Percentiles rank a stretch among this genome's conserved stretches.
Conservation (phyloP, 495 filamentous ascomycete genomes). For the Tetracladium marchalianum region DNA sequence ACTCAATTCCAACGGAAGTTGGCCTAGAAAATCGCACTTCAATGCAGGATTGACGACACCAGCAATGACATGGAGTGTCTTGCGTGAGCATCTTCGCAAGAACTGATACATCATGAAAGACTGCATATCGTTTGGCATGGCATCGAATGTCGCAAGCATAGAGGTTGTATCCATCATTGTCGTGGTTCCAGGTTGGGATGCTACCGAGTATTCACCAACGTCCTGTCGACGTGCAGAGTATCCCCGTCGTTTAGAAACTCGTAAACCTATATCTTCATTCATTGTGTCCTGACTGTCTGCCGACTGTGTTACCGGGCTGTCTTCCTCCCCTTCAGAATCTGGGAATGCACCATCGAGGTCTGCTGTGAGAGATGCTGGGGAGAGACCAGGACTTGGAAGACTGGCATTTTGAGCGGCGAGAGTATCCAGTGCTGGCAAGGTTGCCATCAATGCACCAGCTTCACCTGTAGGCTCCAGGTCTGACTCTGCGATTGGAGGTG, state of each 20-base stretch:
- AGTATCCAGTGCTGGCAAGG: slow-evolving; percentile 45
- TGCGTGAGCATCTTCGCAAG: slow-evolving; percentile 76
- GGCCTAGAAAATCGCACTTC: slow-evolving; percentile 81
- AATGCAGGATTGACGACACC: slow-evolving; percentile 92
- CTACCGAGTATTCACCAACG: slow-evolving; percentile 8
- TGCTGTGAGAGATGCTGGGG: slow-evolving; percentile 77
- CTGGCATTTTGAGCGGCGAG: slow-evolving; percentile 73
- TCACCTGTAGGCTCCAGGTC: slow-evolving; percentile 40
- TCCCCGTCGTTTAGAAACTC: slow-evolving; percentile 14
- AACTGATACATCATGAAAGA: slow-evolving; percentile 94
- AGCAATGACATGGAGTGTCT: slow-evolving; percentile 84
- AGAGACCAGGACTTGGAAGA: slow-evolving; percentile 88
- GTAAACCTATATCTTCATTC: slow-evolving; percentile 3
- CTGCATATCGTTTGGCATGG: slow-evolving; percentile 80
- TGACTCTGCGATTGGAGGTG: slow-evolving; percentile 44
- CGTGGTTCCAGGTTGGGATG: slow-evolving; percentile 33
- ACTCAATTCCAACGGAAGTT: slow-evolving; percentile 79
- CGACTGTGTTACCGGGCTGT: slow-evolving; percentile 11
- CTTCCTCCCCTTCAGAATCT: neutral
- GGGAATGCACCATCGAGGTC: slow-evolving; percentile 31
- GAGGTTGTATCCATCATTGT: slow-evolving; percentile 51
- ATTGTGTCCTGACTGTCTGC: slow-evolving; percentile 18
- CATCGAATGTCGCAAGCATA: slow-evolving; percentile 85
- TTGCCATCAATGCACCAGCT: slow-evolving; percentile 29
- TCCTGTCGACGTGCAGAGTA: slow-evolving; percentile 8